Evolutionary conservation across 768 basidiomycete genomes (phyloP), one percentile per base, ranked within the genome.

Genomic region (Neoboletus subvelutipes): DNA sequence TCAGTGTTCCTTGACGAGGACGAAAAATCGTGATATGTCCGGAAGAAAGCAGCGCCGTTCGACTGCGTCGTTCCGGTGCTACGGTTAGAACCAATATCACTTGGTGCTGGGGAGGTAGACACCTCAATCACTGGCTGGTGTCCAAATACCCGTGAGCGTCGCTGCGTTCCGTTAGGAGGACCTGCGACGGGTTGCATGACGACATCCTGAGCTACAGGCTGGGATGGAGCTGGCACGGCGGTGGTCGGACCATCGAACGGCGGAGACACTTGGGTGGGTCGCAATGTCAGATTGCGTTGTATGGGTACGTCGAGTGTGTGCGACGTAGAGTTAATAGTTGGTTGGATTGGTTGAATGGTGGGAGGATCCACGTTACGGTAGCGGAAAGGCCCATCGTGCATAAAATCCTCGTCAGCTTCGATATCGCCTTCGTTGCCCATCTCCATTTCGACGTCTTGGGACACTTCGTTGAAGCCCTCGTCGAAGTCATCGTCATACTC

Each of bases 91-190:
- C 79, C 77, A n/a, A 76, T 78, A 31, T 87, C 87, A 56, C 82
- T 87, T 4, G 80, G 81, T 8, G 83, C 75, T 7, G 85, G 85
- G 18, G 87, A 86, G 22, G 74, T 72, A 29, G 81, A 80, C 4
- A 79, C 75, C 66, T 89, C 88, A 4, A 88, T 73, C 43, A 89
- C 79, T 5, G 87, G 87, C 61, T 75, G 78, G 37, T 76, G 77
- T 29, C 77, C 78, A 57, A 74, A 78, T 54, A 58, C 78, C 62
- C 80, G 76, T 37, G 76, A 68, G 28, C 77, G 72, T 39, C 71
- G 71, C 33, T 75, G 73, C 22, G 74, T 71, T 45, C 73, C 73
- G 59, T 76, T 76, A 5, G 79, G 64, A 17, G 75, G 67, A 40
- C 63, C 71, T 24, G 76, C 63, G 22, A 71, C 71, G 45, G 69